Conservation (phyloP, 805 yeast genomes). For the Starmerella riodocensis region DNA sequence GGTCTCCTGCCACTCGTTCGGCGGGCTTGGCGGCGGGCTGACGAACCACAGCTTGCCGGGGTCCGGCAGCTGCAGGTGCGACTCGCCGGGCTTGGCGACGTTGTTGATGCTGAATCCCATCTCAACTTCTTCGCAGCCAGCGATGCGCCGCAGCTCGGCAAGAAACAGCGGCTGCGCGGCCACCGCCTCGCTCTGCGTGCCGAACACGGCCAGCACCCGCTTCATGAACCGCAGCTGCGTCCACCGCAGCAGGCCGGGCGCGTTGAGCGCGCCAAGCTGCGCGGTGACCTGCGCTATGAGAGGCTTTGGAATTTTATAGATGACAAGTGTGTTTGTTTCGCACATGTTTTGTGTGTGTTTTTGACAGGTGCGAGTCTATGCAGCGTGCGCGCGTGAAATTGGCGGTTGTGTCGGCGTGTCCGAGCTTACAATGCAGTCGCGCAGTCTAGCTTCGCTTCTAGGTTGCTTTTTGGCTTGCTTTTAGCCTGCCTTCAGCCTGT, state of each 20-base stretch:
- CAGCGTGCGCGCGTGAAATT: no score
- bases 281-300: conserved; percentile 1
- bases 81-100: conserved; percentile 1
- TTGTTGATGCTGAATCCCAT: conserved; percentile 15
- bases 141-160: background rate
- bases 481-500: no score
- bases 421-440: no score
- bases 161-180: conserved; percentile 10
- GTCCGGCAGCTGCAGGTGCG: conserved; percentile 18
- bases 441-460: no score
- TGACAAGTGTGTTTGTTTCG: conserved; percentile 16
- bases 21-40: conserved; percentile 23
- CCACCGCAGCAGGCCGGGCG: conserved; percentile 11
- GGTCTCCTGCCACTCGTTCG: conserved; percentile 19
- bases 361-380: no score
- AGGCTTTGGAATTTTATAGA: conserved; percentile 12
- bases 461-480: no score
- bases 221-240: conserved; percentile 17
- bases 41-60: conserved; percentile 20
- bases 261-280: background rate
- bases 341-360: background rate
- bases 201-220: conserved; percentile 20
- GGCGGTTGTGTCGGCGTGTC: no score
- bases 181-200: conserved; percentile 5
- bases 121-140: conserved; percentile 1